Conservation (phyloP, 2,329 filamentous ascomycete species). For the Phialocephala sp. region DNA sequence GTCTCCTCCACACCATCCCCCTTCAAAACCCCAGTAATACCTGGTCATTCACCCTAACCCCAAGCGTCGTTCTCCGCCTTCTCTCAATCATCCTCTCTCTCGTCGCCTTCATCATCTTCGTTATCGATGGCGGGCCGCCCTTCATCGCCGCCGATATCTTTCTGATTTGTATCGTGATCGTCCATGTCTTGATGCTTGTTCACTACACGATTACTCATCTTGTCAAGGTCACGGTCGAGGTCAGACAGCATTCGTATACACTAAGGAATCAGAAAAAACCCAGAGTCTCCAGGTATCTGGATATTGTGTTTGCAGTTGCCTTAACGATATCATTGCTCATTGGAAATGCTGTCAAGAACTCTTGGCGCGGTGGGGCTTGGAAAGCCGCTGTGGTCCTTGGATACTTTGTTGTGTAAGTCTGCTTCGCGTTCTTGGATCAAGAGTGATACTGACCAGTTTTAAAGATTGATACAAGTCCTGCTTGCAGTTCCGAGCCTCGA, state of each 20-base stretch:
- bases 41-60: conserved; percentile 20
- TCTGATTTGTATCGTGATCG: conserved; percentile 21
- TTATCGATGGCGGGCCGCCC: conserved; percentile 16
- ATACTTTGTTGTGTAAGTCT: conserved; percentile 31
- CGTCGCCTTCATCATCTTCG: conserved; percentile 22
- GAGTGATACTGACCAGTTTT: background rate
- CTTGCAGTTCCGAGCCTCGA: conserved; percentile 70
- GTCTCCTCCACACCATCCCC: conserved; percentile 12
- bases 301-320: conserved; percentile 18
- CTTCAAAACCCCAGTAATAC: conserved; percentile 1
- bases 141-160: conserved; percentile 28
- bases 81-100: conserved; percentile 18
- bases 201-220: conserved; percentile 23
- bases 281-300: conserved; percentile 20
- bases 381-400: conserved; percentile 24
- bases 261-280: conserved; percentile 13
- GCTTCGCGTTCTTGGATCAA: background rate
- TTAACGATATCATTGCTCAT: conserved; percentile 25
- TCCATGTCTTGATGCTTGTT: conserved; percentile 23
- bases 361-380: conserved; percentile 17
- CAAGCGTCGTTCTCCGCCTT: conserved; percentile 16
- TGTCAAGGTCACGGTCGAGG: conserved; percentile 28
- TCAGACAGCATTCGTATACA: conserved; percentile 20
- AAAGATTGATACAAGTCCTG: conserved; percentile 18
- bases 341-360: conserved; percentile 6